Evolutionary conservation across 139 green algal genomes (phyloP).

Genomic region (Micractinium sp.): DNA sequence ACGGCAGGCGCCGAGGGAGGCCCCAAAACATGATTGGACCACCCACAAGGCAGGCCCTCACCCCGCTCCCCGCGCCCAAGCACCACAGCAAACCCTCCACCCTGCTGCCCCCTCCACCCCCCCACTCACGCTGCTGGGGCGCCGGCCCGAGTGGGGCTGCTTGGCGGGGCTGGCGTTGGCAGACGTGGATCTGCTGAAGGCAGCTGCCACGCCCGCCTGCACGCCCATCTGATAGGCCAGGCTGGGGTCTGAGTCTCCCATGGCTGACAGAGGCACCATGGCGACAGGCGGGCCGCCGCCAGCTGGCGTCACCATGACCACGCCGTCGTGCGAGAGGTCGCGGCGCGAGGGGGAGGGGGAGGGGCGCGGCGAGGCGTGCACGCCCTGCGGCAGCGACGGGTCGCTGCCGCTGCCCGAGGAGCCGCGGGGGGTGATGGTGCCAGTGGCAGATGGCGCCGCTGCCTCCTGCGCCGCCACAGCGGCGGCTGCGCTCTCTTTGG

Average conservation of each 20-base stretch:
- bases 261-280: conserved; percentile 1
- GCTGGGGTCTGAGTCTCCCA: neutral
- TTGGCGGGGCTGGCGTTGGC: no score
- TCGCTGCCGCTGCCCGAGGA: neutral
- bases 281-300: neutral
- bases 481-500: neutral
- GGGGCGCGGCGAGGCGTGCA: neutral
- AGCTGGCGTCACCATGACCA: conserved; percentile 8
- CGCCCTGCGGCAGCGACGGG: neutral
- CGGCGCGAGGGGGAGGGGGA: neutral
- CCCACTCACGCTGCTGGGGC: conserved; percentile 19
- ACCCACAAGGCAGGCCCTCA: no score
- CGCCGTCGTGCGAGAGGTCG: neutral
- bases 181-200: neutral
- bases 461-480: neutral
- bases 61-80: neutral
- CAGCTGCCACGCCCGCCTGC: conserved; percentile 13
- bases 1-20: no score
- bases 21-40: no score
- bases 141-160: neutral
- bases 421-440: neutral
- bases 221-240: conserved; percentile 10
- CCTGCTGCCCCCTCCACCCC: neutral
- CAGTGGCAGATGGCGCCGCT: neutral
- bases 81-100: neutral